Conservation (phyloP, 495 filamentous ascomycete genomes). For the Podospora pseudoanserina region DNA sequence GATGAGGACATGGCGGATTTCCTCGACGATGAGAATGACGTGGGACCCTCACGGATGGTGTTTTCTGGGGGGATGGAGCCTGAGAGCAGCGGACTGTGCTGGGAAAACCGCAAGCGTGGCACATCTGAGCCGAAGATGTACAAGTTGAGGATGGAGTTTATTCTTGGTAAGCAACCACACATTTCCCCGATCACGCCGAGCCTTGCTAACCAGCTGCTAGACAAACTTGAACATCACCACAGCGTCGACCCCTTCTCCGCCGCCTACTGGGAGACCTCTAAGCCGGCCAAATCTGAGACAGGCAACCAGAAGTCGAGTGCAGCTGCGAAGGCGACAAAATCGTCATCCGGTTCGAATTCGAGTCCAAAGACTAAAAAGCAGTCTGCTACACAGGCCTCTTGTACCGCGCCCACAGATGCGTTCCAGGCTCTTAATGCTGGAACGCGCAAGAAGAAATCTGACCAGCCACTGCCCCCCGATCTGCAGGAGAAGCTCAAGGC, state of each 20-base stretch:
- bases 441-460: slow-evolving; percentile 23
- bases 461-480: slow-evolving; percentile 19
- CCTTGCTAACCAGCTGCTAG: slow-evolving; percentile 18
- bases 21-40: slow-evolving; percentile 66
- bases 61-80: slow-evolving; percentile 69
- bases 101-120: slow-evolving; percentile 57
- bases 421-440: slow-evolving; percentile 24
- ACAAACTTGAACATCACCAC: slow-evolving; percentile 41
- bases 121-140: slow-evolving; percentile 42
- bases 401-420: slow-evolving; percentile 21
- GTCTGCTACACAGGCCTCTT: slow-evolving; percentile 11
- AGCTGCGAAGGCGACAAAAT: neutral
- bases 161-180: slow-evolving; percentile 55
- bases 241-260: slow-evolving; percentile 81
- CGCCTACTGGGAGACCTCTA: slow-evolving; percentile 65
- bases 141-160: slow-evolving; percentile 66
- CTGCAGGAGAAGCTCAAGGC: slow-evolving; percentile 27
- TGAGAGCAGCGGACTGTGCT: slow-evolving; percentile 71
- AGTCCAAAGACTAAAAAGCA: neutral
- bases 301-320: slow-evolving; percentile 20
- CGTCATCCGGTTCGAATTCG: neutral
- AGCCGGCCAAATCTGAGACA: slow-evolving; percentile 22
- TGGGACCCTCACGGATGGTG: slow-evolving; percentile 39
- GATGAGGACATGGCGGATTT: slow-evolving; percentile 72
- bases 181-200: slow-evolving; percentile 12